Evolutionary conservation across 2,329 filamentous ascomycete genomes (phyloP).

Genomic region (Neopestalotiopsis clavispora): DNA sequence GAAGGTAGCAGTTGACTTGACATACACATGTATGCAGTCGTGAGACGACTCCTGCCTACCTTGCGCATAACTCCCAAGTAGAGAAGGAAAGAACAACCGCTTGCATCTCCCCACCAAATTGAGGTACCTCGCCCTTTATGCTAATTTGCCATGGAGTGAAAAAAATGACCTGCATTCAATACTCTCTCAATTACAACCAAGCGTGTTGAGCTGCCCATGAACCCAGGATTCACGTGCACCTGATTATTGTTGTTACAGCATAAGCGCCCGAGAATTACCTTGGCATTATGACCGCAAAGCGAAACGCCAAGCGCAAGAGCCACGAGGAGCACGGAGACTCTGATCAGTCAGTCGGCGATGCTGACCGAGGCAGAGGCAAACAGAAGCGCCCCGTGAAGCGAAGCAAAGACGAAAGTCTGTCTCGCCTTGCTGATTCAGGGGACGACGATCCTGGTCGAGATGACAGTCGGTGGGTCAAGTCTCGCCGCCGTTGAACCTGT

Average conservation of each 20-base stretch:
- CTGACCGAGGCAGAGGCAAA: constrained; percentile 13
- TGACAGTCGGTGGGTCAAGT: constrained; percentile 24
- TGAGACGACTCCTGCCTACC: background rate
- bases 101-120: background rate
- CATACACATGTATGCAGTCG: too few relatives aligned
- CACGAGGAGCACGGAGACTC: constrained; percentile 20
- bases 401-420: constrained; percentile 19
- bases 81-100: background rate
- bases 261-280: background rate
- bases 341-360: constrained; percentile 22
- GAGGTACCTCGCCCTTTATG: background rate
- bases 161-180: too few relatives aligned
- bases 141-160: background rate
- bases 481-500: background rate
- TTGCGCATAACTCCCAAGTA: background rate
- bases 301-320: constrained; percentile 27
- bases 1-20: too few relatives aligned
- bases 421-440: constrained; percentile 33
- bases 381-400: constrained; percentile 18
- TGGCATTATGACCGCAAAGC: constrained; percentile 24
- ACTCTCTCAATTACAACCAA: too few relatives aligned
- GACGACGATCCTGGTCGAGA: constrained; percentile 32
- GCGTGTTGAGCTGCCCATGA: background rate
- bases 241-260: background rate
- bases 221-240: background rate